These are phyloP conservation scores for Axilococcus clingmanii DNA, from an alignment of 139 green algal species.

Conservation along the genomic window DNA sequence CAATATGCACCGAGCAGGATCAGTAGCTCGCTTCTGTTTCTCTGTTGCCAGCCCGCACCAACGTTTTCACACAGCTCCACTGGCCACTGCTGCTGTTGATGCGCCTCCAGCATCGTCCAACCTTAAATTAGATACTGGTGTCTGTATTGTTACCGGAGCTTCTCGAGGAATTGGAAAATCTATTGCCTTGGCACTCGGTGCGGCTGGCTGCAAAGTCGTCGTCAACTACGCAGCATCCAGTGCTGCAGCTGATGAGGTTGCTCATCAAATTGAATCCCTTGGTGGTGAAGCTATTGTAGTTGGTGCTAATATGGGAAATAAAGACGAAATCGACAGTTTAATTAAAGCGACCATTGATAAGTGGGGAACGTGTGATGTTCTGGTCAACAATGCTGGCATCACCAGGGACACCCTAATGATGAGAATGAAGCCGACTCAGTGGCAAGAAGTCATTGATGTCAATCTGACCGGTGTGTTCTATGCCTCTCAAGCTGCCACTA, in stretches of 20 bases:
- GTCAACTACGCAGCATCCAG: slow-evolving; percentile 74
- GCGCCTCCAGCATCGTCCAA: background rate
- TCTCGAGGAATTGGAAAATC: slow-evolving; percentile 89
- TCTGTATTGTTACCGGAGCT: slow-evolving; percentile 84
- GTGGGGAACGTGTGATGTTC: slow-evolving; percentile 89
- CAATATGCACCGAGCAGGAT: too few species aligned
- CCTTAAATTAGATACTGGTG: slow-evolving; percentile 23
- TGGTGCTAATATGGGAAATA: slow-evolving; percentile 55
- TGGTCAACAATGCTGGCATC: slow-evolving; percentile 99
- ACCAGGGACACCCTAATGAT: slow-evolving; percentile 93
- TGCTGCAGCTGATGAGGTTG: slow-evolving; percentile 74
- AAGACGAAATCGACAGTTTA: slow-evolving; percentile 26
- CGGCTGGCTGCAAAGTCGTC: slow-evolving; percentile 55
- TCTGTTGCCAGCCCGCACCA: background rate
- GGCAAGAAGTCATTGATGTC: slow-evolving; percentile 94
- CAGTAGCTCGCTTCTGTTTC: background rate
- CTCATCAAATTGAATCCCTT: slow-evolving; percentile 22
- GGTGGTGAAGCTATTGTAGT: slow-evolving; percentile 72
- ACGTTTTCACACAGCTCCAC: background rate
- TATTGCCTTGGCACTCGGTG: slow-evolving; percentile 77
- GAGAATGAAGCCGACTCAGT: slow-evolving; percentile 96
- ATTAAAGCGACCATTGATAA: slow-evolving; percentile 62
- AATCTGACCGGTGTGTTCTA: slow-evolving; percentile 96
- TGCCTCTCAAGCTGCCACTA: slow-evolving; percentile 76
- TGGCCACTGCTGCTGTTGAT: too few species aligned